Conservation (phyloP, 306 rosid species). For the Morella rubra region DNA sequence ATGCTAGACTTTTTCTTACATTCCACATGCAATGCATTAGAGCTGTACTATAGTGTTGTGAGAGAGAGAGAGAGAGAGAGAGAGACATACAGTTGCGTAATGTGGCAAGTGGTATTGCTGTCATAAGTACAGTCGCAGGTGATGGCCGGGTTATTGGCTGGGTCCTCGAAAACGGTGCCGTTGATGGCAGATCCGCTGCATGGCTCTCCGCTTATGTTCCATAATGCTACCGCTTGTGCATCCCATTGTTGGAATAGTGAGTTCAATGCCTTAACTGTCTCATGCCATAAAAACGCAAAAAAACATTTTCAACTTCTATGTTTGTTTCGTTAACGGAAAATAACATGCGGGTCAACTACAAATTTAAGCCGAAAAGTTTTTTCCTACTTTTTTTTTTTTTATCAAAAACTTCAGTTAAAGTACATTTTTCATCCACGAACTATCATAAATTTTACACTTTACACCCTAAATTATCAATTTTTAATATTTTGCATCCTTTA, state of each 20-base stretch:
- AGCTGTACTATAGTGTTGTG: no score
- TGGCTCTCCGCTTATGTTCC: constrained; percentile 37
- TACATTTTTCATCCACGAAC: no score
- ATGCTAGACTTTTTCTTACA: no score
- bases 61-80: not conserved
- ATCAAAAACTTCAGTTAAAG: no score
- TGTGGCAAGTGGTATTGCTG: constrained; percentile 15
- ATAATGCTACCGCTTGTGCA: not conserved
- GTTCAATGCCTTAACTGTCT: constrained; percentile 33
- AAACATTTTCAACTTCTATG: no score
- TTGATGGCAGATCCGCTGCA: constrained; percentile 26
- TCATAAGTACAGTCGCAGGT: constrained; percentile 16
- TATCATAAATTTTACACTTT: no score
- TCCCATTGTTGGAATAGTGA: constrained; percentile 29
- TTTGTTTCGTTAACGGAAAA: not conserved
- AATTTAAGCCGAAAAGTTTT: no score
- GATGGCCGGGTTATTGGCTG: not conserved
- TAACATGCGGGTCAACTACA: no score
- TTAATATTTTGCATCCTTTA: no score
- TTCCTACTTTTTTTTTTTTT: no score
- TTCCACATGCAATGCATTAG: no score
- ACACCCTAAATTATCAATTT: no score
- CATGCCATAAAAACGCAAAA: not conserved
- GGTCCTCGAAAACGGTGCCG: not conserved
- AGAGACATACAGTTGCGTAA: constrained; percentile 27